Conservation (phyloP, 2,329 filamentous ascomycete species). For the Botrytis galanthina region DNA sequence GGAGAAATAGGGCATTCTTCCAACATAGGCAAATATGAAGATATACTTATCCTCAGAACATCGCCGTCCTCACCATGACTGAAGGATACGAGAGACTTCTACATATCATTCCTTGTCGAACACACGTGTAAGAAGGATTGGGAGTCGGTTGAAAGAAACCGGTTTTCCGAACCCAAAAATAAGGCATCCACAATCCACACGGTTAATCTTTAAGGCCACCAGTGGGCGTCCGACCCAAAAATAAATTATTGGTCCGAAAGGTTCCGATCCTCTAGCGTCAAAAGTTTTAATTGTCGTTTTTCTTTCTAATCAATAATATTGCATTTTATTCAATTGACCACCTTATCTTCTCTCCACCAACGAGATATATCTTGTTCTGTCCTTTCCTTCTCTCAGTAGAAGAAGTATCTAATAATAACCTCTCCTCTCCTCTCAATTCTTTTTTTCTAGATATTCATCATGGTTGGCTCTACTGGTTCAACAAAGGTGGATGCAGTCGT, state of each 20-base stretch:
- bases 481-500: constrained; percentile 38
- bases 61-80: not conserved
- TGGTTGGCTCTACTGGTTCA: constrained; percentile 35
- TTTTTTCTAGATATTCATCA: constrained; percentile 31
- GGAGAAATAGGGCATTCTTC: not conserved
- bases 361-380: constrained; percentile 9
- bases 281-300: constrained; percentile 16
- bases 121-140: constrained; percentile 1
- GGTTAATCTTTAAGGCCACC: not conserved
- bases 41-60: not conserved
- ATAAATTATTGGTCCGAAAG: constrained; percentile 13
- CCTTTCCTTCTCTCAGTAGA: not conserved
- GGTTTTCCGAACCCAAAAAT: not conserved
- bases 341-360: constrained; percentile 15
- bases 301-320: constrained; percentile 11
- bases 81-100: not conserved
- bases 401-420: constrained; percentile 12
- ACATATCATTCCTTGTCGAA: not conserved
- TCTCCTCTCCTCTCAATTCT: constrained; percentile 23
- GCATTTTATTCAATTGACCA: not conserved
- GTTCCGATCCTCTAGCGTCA: constrained; percentile 13
- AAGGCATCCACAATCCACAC: not conserved
- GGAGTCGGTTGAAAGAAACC: not conserved
- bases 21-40: not conserved
- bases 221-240: not conserved